Evolutionary conservation across 495 filamentous ascomycete genomes (phyloP).

Genomic region (Hyphodiscus hymeniophilus): DNA sequence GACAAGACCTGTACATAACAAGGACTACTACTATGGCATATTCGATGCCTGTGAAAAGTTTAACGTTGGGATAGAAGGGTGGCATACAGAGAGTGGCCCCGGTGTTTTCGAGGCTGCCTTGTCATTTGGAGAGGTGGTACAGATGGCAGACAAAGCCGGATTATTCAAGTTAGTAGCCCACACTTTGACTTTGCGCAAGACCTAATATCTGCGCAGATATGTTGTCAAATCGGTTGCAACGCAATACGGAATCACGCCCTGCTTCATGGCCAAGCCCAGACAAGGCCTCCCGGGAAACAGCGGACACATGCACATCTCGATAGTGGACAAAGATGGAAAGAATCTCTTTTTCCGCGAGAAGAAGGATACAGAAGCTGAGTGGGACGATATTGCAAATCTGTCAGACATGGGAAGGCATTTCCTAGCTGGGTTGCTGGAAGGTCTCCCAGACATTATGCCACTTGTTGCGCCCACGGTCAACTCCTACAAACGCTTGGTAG

Average conservation of each 20-base stretch:
- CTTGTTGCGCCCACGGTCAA: slow-evolving; percentile 90
- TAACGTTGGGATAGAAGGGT: slow-evolving; percentile 80
- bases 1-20: slow-evolving; percentile 85
- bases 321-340: slow-evolving; percentile 58
- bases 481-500: slow-evolving; percentile 93
- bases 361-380: slow-evolving; percentile 59
- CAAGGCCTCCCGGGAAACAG: slow-evolving; percentile 86
- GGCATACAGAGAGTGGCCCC: slow-evolving; percentile 95
- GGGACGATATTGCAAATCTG: slow-evolving; percentile 66
- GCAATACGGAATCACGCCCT: slow-evolving; percentile 85
- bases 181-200: not conserved
- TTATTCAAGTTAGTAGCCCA: slow-evolving; percentile 70
- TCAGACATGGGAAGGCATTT: slow-evolving; percentile 90
- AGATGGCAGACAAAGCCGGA: slow-evolving; percentile 85
- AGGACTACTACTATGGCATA: slow-evolving; percentile 89
- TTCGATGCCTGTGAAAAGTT: slow-evolving; percentile 79
- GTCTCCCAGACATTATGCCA: slow-evolving; percentile 92
- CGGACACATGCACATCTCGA: slow-evolving; percentile 89
- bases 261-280: slow-evolving; percentile 98
- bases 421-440: slow-evolving; percentile 81
- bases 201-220: slow-evolving; percentile 40
- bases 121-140: slow-evolving; percentile 71
- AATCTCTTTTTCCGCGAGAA: slow-evolving; percentile 74
- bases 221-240: slow-evolving; percentile 78
- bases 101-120: slow-evolving; percentile 95